Conservation (phyloP, 2,329 filamentous ascomycete species). For the Fusarium nematophilum region DNA sequence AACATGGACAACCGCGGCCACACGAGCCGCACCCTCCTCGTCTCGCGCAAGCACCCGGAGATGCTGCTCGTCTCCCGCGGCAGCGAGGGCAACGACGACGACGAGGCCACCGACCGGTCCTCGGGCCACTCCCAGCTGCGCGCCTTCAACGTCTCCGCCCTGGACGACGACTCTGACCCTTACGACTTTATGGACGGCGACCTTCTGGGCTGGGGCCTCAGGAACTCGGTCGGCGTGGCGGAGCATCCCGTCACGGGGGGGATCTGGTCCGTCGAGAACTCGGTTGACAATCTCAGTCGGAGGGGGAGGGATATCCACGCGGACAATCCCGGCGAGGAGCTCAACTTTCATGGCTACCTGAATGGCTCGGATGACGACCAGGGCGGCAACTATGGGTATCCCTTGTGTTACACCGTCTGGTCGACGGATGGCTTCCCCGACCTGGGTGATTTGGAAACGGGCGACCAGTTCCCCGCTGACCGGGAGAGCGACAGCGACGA, state of each 20-base stretch:
- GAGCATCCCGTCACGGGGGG: constrained; percentile 67
- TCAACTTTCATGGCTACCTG: constrained; percentile 77
- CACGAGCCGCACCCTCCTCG: constrained; percentile 73
- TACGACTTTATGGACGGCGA: constrained; percentile 61
- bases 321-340: constrained; percentile 78
- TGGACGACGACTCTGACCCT: constrained; percentile 37
- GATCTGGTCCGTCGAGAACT: constrained; percentile 76
- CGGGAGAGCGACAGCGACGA: constrained; percentile 40
- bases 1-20: constrained; percentile 74
- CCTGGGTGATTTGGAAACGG: constrained; percentile 54
- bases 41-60: constrained; percentile 65
- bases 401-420: constrained; percentile 76
- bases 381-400: constrained; percentile 75
- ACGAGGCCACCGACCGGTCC: constrained; percentile 58
- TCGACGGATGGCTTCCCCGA: constrained; percentile 58
- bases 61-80: constrained; percentile 75
- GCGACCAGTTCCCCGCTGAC: constrained; percentile 60
- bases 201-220: constrained; percentile 74
- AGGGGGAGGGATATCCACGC: constrained; percentile 70
- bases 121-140: constrained; percentile 76
- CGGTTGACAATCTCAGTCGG: constrained; percentile 71
- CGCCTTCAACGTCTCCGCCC: constrained; percentile 59
- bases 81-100: constrained; percentile 72
- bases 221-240: constrained; percentile 78
- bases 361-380: constrained; percentile 46